Percentiles rank a stretch among this genome's conserved stretches.
Conservation (phyloP, 1,284 basidiomycete genomes). For the Megacollybia platyphylla region DNA sequence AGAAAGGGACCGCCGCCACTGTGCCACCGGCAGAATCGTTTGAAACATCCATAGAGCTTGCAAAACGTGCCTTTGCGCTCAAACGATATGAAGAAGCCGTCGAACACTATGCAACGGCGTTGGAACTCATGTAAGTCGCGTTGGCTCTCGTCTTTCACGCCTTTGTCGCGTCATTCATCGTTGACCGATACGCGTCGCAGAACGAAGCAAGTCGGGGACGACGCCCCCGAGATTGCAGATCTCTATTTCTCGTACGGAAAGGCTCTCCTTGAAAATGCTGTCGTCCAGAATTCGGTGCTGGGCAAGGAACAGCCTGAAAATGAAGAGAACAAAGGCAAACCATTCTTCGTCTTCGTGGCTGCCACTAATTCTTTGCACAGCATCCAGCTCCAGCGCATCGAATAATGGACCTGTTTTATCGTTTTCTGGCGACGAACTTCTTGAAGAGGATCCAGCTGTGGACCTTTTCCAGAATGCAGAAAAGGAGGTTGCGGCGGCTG, state of each 20-base stretch:
- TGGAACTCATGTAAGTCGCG: conserved; percentile 64
- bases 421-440: conserved; percentile 65
- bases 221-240: conserved; percentile 69
- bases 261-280: conserved; percentile 80
- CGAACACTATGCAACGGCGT: conserved; percentile 72
- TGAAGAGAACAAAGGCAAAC: conserved; percentile 23
- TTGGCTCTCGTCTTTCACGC: conserved; percentile 12
- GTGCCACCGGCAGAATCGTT: conserved; percentile 15
- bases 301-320: conserved; percentile 65
- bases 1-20: no score
- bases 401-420: conserved; percentile 49
- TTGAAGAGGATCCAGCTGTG: conserved; percentile 33
- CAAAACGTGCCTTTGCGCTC: conserved; percentile 79
- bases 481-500: conserved; percentile 25
- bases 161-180: conserved; percentile 7
- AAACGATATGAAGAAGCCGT: conserved; percentile 80
- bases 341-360: not conserved
- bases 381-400: conserved; percentile 10
- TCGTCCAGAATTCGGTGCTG: conserved; percentile 68
- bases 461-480: conserved; percentile 51
- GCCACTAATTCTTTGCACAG: conserved; percentile 1
- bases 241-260: conserved; percentile 80
- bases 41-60: conserved; percentile 55
- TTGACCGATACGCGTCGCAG: conserved; percentile 23
- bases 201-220: conserved; percentile 59